phyloP scores from a whole-genome alignment of 495 filamentous ascomycete genomes.

The Amniculicola lignicola region DNA sequence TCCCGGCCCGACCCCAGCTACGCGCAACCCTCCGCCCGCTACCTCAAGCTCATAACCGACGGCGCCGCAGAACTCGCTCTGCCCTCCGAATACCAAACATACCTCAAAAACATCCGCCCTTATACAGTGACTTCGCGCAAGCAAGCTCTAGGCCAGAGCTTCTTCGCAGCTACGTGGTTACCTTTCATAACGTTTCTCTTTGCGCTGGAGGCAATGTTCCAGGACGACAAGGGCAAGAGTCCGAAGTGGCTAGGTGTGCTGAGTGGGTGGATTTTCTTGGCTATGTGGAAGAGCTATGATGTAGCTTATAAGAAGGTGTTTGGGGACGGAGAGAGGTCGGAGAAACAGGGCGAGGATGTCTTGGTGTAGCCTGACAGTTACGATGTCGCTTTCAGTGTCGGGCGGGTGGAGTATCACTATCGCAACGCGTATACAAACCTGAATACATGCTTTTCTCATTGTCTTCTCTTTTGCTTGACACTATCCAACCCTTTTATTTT shows the following conservation, averaged over 20 bases:
- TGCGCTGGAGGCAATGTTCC: constrained; percentile 46
- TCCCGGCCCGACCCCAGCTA: constrained; percentile 61
- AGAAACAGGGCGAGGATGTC: constrained; percentile 14
- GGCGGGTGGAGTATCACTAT: too few species aligned
- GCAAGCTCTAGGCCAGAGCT: constrained; percentile 61
- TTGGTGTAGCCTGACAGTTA: too few species aligned
- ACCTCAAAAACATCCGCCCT: constrained; percentile 61
- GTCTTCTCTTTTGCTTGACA: too few species aligned
- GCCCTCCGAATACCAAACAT: constrained; percentile 67
- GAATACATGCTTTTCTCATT: too few species aligned
- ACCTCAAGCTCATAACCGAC: constrained; percentile 69
- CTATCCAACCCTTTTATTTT: too few species aligned
- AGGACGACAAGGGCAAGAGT: constrained; percentile 60
- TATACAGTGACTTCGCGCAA: constrained; percentile 65
- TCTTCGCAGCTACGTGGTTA: constrained; percentile 60
- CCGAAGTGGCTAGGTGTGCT: constrained; percentile 63
- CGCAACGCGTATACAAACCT: too few species aligned
- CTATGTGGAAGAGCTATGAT: constrained; percentile 77
- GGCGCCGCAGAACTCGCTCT: constrained; percentile 76
- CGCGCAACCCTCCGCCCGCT: constrained; percentile 79
- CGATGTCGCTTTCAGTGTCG: too few species aligned
- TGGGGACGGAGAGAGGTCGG: constrained; percentile 85
- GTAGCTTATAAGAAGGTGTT: constrained; percentile 60
- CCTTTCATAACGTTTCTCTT: constrained; percentile 57
- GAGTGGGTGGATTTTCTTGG: constrained; percentile 48